Percentiles rank a stretch among this genome's conserved stretches.
These are phyloP conservation scores for Fusarium denticulatum DNA, from an alignment of 2,329 filamentous ascomycete genomes.

Conservation along the genomic window DNA sequence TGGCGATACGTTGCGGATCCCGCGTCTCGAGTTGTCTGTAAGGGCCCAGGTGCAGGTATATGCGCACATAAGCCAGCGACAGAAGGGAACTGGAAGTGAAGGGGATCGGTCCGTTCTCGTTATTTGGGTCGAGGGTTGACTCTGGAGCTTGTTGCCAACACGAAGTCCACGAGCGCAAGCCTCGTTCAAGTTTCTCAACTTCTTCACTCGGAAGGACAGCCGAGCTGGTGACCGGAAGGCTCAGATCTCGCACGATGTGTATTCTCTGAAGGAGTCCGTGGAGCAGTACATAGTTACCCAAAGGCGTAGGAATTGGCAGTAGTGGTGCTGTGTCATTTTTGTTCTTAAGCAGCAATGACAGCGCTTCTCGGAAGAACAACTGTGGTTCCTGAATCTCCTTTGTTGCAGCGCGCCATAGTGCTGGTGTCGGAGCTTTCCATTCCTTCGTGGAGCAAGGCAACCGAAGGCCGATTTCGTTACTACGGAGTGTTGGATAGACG, in stretches of 20 bases:
- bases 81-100: conserved; percentile 57
- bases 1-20: conserved; percentile 53
- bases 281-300: conserved; percentile 51
- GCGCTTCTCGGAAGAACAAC: conserved; percentile 50
- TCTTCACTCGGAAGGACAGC: conserved; percentile 48
- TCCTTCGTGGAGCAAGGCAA: conserved; percentile 50
- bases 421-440: conserved; percentile 48
- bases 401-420: neutral
- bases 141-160: conserved; percentile 53
- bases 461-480: conserved; percentile 49
- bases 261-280: conserved; percentile 52
- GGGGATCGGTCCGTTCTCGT: conserved; percentile 53
- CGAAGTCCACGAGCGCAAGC: conserved; percentile 50
- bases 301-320: conserved; percentile 49
- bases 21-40: conserved; percentile 55
- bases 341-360: conserved; percentile 47
- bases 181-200: conserved; percentile 51
- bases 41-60: conserved; percentile 57
- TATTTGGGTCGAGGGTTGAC: conserved; percentile 52
- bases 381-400: conserved; percentile 46
- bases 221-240: conserved; percentile 47
- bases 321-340: conserved; percentile 30
- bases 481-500: conserved; percentile 49
- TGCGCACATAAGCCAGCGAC: conserved; percentile 53
- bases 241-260: conserved; percentile 51